Percentiles rank a stretch among this genome's conserved stretches.
Conservation (phyloP, 2,329 filamentous ascomycete species). For the Xylaria sp. region DNA sequence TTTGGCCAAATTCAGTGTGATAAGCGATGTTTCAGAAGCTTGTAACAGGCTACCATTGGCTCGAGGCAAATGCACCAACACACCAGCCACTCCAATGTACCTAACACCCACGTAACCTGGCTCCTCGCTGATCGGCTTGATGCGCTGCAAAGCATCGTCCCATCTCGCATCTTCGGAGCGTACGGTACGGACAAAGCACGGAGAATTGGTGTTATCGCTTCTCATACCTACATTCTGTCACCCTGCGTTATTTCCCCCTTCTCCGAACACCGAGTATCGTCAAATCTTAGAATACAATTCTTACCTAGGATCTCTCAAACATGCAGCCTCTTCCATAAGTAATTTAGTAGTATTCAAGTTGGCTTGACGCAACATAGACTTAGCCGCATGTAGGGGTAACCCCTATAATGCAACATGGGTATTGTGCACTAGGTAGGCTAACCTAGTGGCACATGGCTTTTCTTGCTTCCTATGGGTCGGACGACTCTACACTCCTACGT, state of each 20-base stretch:
- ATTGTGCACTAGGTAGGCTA: neutral
- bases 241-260: neutral
- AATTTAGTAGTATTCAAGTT: neutral
- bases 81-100: conserved; percentile 3
- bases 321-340: neutral
- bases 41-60: conserved; percentile 4
- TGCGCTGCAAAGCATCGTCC: conserved; percentile 18
- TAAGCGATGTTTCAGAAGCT: conserved; percentile 16
- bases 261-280: no score
- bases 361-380: neutral
- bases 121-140: conserved; percentile 14
- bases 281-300: no score
- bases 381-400: conserved; percentile 1
- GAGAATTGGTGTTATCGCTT: conserved; percentile 4
- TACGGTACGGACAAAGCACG: neutral
- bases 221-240: conserved; percentile 17
- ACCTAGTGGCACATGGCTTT: conserved; percentile 5
- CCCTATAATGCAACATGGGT: conserved; percentile 6
- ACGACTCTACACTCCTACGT: neutral
- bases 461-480: conserved; percentile 10
- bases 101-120: neutral
- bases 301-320: neutral
- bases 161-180: conserved; percentile 13
- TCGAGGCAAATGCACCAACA: conserved; percentile 11
- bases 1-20: neutral